Percentiles rank a stretch among this genome's conserved stretches.
Conservation (phyloP, 108 stramenopile genomes). For the Mayamaea pseudoterrestris region DNA sequence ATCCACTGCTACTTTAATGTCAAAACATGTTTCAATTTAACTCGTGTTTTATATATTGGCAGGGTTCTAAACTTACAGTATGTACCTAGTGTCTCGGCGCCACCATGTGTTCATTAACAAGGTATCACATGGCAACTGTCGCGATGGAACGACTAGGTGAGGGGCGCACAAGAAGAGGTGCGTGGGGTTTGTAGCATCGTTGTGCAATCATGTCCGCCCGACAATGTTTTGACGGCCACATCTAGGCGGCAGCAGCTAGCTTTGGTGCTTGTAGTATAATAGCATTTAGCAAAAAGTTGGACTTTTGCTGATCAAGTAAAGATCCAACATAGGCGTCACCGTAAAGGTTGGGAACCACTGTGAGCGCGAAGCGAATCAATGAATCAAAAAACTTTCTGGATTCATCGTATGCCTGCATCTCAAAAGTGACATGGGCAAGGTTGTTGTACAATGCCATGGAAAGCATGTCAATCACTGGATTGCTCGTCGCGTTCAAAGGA, state of each 20-base stretch:
- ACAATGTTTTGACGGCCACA: too few species aligned
- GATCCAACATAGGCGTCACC: neutral
- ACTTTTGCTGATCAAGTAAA: constrained; percentile 3
- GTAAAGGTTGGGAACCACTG: constrained; percentile 2
- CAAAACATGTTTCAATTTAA: too few species aligned
- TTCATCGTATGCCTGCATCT: constrained; percentile 3
- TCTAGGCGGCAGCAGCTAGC: constrained; percentile 4
- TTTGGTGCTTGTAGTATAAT: constrained; percentile 6
- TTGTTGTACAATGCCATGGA: constrained; percentile 11
- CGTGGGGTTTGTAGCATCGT: too few species aligned
- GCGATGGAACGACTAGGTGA: too few species aligned
- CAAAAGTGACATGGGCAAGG: constrained; percentile 7
- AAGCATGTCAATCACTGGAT: constrained; percentile 6
- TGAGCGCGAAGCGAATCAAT: constrained; percentile 3
- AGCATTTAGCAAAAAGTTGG: constrained; percentile 9
- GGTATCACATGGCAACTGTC: too few species aligned
- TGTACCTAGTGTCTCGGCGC: too few species aligned
- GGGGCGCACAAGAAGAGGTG: too few species aligned
- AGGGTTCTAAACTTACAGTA: too few species aligned
- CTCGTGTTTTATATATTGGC: too few species aligned
- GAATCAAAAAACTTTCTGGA: constrained; percentile 1
- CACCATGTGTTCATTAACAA: too few species aligned
- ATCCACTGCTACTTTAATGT: too few species aligned
- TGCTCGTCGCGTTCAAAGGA: neutral
- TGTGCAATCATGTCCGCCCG: too few species aligned